These are phyloP conservation scores for Ogataea wickerhamii DNA, from an alignment of 805 yeast species.

Conservation along the genomic window DNA sequence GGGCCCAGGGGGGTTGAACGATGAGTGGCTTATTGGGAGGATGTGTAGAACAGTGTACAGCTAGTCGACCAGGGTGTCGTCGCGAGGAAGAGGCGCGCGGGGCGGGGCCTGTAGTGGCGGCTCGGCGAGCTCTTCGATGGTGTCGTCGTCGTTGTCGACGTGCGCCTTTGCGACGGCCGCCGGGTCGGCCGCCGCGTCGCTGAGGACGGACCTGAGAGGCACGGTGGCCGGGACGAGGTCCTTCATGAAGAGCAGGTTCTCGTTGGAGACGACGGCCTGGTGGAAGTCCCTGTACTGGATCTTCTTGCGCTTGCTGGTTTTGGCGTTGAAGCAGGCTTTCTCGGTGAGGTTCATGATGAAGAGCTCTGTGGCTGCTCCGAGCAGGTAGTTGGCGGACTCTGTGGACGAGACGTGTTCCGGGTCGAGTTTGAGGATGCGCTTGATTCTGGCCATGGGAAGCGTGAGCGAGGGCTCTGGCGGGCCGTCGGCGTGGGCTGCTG, in stretches of 20 bases:
- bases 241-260: constrained; percentile 57
- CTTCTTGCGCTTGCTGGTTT: constrained; percentile 62
- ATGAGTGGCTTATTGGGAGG: too few species aligned
- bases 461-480: constrained; percentile 8
- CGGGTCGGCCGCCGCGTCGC: constrained; percentile 37
- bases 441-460: constrained; percentile 66
- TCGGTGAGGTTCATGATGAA: constrained; percentile 68
- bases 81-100: constrained; percentile 10
- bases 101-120: constrained; percentile 6
- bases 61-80: too few species aligned
- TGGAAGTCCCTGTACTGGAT: constrained; percentile 70
- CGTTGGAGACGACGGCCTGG: constrained; percentile 55
- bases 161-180: constrained; percentile 5
- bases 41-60: too few species aligned
- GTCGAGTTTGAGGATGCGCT: constrained; percentile 69
- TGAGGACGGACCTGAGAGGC: constrained; percentile 46
- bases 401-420: constrained; percentile 68
- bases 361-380: constrained; percentile 75
- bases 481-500: too few species aligned
- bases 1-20: too few species aligned
- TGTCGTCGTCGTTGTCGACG: constrained; percentile 12
- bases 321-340: constrained; percentile 64
- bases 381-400: constrained; percentile 66
- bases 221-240: constrained; percentile 66
- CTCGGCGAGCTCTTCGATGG: constrained; percentile 14